Evolutionary conservation across 2,329 filamentous ascomycete species (phyloP).

Genomic region (Monosporascus sp.): DNA sequence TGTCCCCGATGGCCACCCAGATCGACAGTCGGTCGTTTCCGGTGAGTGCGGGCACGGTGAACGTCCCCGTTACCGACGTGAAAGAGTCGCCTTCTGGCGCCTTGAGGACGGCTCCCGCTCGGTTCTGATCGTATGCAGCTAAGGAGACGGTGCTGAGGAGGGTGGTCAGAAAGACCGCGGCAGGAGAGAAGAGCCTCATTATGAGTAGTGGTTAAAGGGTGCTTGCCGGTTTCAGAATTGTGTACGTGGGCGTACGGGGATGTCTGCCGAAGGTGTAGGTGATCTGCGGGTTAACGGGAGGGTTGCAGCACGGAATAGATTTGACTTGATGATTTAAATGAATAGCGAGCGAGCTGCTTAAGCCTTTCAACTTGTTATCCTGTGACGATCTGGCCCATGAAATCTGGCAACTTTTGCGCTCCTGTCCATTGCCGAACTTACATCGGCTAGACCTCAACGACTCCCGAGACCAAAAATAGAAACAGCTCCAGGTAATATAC

Average conservation of each 20-base stretch:
- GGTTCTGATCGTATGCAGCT: constrained; percentile 11
- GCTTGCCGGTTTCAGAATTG: not conserved
- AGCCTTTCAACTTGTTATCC: not conserved
- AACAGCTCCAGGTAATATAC: too few relatives aligned
- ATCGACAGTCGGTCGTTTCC: constrained; percentile 7
- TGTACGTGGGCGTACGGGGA: not conserved
- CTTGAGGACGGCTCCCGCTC: constrained; percentile 11
- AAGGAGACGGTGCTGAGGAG: constrained; percentile 2
- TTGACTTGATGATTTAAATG: not conserved
- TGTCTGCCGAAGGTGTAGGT: not conserved
- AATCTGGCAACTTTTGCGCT: not conserved
- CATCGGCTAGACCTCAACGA: too few relatives aligned
- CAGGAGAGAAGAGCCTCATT: constrained; percentile 2
- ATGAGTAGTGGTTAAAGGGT: not conserved
- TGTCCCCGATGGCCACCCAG: constrained; percentile 12
- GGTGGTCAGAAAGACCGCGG: not conserved
- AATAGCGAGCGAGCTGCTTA: not conserved
- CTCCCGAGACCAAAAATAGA: too few relatives aligned
- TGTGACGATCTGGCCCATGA: not conserved
- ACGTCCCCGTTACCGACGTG: constrained; percentile 8
- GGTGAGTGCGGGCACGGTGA: constrained; percentile 7
- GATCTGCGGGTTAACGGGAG: not conserved
- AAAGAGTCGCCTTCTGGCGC: constrained; percentile 7
- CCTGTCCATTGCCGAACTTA: not conserved
- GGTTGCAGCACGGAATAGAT: not conserved